These are phyloP conservation scores for Sordaria brevicollis DNA, from an alignment of 495 filamentous ascomycete species.

Conservation along the genomic window DNA sequence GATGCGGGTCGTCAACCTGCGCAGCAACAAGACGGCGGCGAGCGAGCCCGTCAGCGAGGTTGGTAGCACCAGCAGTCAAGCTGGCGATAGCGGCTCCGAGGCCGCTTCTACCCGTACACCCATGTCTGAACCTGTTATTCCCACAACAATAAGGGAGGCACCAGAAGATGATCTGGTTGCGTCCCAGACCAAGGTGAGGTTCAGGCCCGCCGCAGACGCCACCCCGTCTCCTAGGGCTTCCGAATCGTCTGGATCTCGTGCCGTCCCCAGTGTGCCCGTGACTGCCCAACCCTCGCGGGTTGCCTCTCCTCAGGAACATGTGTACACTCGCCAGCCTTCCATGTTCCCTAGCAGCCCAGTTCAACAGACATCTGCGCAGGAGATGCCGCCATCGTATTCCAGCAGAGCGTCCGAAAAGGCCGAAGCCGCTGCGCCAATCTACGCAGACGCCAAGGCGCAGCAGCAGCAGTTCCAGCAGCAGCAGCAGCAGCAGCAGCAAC, in stretches of 20 bases:
- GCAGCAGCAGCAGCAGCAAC: constrained; percentile 3
- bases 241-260: background rate
- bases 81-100: constrained; percentile 29
- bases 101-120: constrained; percentile 25
- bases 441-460: background rate
- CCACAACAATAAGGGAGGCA: constrained; percentile 37
- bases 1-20: constrained; percentile 86
- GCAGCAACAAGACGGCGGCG: constrained; percentile 42
- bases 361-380: background rate
- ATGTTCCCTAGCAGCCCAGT: background rate
- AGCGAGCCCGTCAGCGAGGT: background rate
- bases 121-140: constrained; percentile 39
- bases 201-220: constrained; percentile 14
- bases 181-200: constrained; percentile 34
- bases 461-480: background rate
- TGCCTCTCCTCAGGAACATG: background rate
- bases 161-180: constrained; percentile 43
- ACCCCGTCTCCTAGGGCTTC: constrained; percentile 19
- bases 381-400: background rate
- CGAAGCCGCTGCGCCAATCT: background rate
- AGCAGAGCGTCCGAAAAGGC: background rate
- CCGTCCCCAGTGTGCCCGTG: background rate
- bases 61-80: constrained; percentile 40
- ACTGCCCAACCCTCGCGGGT: background rate
- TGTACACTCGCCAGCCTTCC: background rate